These are phyloP conservation scores for Zygosaccharomyces gambellarensis DNA, from an alignment of 805 yeast species.

Conservation along the genomic window DNA sequence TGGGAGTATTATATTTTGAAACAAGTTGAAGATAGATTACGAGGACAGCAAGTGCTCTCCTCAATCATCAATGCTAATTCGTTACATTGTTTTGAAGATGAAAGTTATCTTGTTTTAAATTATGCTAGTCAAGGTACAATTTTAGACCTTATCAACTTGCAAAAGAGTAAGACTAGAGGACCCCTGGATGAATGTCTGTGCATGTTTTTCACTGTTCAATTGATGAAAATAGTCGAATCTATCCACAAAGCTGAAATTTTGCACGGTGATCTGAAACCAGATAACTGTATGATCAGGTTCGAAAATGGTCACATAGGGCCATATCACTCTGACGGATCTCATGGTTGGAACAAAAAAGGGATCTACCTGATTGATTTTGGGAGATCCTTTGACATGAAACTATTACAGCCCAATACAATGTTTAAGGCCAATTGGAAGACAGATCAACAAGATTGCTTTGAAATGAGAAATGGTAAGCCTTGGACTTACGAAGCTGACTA, in stretches of 20 bases:
- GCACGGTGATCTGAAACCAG: slow-evolving; percentile 85
- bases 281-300: slow-evolving; percentile 74
- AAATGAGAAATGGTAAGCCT: slow-evolving; percentile 51
- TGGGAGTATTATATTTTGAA: slow-evolving; percentile 81
- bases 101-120: slow-evolving; percentile 61
- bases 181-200: slow-evolving; percentile 57
- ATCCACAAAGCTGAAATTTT: slow-evolving; percentile 65
- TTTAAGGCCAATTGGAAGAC: slow-evolving; percentile 59
- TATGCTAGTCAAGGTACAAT: slow-evolving; percentile 69
- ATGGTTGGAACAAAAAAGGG: slow-evolving; percentile 51
- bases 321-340: slow-evolving; percentile 35
- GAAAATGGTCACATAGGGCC: slow-evolving; percentile 25
- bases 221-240: slow-evolving; percentile 52
- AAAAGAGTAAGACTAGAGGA: slow-evolving; percentile 31
- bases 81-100: slow-evolving; percentile 56
- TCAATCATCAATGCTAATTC: slow-evolving; percentile 49
- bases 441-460: slow-evolving; percentile 68
- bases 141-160: slow-evolving; percentile 57
- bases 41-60: slow-evolving; percentile 22
- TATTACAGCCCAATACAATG: slow-evolving; percentile 46
- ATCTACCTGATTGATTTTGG: slow-evolving; percentile 75
- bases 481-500: slow-evolving; percentile 85
- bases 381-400: slow-evolving; percentile 63
- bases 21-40: slow-evolving; percentile 46
- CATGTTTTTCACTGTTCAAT: slow-evolving; percentile 59